These are phyloP conservation scores for Paraconiothyrium sp. DNA, from an alignment of 2,329 filamentous ascomycete genomes.

Conservation along the genomic window DNA sequence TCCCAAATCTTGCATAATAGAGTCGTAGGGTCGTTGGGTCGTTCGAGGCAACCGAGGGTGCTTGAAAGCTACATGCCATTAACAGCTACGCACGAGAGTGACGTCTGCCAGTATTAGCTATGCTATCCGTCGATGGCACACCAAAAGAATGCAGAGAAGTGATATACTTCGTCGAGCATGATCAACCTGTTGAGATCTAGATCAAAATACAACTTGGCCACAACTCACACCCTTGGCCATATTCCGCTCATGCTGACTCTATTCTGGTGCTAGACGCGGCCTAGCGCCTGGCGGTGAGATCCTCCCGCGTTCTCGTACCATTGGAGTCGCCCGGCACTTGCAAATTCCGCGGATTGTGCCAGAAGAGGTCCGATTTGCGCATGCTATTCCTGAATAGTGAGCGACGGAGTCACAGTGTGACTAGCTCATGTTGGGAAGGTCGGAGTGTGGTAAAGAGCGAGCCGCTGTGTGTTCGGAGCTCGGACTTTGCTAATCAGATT, in stretches of 20 bases:
- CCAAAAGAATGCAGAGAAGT: neutral
- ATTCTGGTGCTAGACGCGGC: neutral
- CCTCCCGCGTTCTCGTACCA: neutral
- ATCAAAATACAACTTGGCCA: neutral
- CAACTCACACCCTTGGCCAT: neutral
- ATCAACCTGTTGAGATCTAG: neutral
- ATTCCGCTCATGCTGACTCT: neutral
- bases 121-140: neutral
- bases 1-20: too few species aligned
- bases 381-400: neutral
- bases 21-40: too few species aligned
- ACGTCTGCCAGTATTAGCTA: neutral
- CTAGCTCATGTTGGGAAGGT: slow-evolving; percentile 4
- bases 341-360: neutral
- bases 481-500: slow-evolving; percentile 15
- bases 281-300: neutral
- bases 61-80: too few species aligned
- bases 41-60: too few species aligned
- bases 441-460: slow-evolving; percentile 1
- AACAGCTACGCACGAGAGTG: too few species aligned
- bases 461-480: slow-evolving; percentile 12
- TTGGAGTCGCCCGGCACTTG: neutral
- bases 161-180: neutral
- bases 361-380: neutral
- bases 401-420: neutral